Conservation (phyloP, 768 basidiomycete species). For the Daedaleopsis nitida region DNA sequence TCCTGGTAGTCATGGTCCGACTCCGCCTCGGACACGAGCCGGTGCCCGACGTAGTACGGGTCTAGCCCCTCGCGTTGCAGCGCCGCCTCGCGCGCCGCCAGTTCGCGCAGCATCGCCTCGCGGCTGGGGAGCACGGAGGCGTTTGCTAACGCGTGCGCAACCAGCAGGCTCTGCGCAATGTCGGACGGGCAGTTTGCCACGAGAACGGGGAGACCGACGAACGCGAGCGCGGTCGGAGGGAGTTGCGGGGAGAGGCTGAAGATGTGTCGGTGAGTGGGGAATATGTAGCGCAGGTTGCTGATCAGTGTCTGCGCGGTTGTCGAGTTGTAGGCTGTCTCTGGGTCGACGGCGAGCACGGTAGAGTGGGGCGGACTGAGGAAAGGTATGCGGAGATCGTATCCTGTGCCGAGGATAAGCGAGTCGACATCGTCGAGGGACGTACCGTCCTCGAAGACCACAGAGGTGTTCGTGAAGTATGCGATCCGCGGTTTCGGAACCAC, state of each 20-base stretch:
- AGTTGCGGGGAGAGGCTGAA: constrained; percentile 50
- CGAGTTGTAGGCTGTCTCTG: constrained; percentile 22
- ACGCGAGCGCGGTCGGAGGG: constrained; percentile 54
- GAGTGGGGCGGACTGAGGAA: constrained; percentile 39
- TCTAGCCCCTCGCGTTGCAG: constrained; percentile 47
- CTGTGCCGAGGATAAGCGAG: constrained; percentile 53
- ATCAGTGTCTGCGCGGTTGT: constrained; percentile 35
- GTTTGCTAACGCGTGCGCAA: constrained; percentile 46
- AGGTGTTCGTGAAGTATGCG: constrained; percentile 46
- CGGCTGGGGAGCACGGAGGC: constrained; percentile 43
- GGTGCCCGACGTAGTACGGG: constrained; percentile 52
- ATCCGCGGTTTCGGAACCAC: constrained; percentile 43
- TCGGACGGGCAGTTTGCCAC: constrained; percentile 52
- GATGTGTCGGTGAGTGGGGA: constrained; percentile 55
- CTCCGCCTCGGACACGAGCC: constrained; percentile 35
- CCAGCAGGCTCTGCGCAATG: constrained; percentile 51
- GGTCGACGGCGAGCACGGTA: constrained; percentile 23
- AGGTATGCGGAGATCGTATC: constrained; percentile 54
- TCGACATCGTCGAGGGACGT: constrained; percentile 43
- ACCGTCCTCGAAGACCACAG: constrained; percentile 51
- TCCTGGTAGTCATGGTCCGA: constrained; percentile 37
- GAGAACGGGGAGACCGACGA: constrained; percentile 53
- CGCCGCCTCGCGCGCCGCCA: constrained; percentile 43
- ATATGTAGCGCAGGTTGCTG: constrained; percentile 55
- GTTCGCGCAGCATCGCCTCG: constrained; percentile 40